A percentile compares a stretch with the other conserved stretches of the same genome.
These are phyloP conservation scores for Xylaria venustula DNA, from an alignment of 495 filamentous ascomycete genomes.

Conservation along the genomic window DNA sequence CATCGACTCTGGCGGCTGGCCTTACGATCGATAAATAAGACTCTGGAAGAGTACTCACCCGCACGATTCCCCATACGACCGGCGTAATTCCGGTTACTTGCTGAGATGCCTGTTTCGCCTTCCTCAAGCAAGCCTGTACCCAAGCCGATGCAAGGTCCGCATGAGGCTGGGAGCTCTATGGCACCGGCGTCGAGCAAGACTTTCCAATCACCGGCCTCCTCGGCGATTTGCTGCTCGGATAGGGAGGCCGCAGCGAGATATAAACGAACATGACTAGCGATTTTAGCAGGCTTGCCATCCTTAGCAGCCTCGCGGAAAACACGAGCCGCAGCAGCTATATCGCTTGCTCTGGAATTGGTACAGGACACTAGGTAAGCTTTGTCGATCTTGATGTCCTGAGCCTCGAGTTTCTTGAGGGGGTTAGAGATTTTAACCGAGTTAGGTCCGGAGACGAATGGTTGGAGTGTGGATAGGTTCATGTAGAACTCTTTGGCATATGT, in stretches of 20 bases:
- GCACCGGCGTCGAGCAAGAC: slow-evolving; percentile 78
- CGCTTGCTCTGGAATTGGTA: slow-evolving; percentile 83
- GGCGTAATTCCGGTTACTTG: slow-evolving; percentile 86
- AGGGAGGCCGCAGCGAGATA: slow-evolving; percentile 89
- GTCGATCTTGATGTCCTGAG: slow-evolving; percentile 70
- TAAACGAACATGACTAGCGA: slow-evolving; percentile 77
- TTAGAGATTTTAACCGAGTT: slow-evolving; percentile 89
- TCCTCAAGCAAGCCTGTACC: slow-evolving; percentile 70
- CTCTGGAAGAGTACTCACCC: too few relatives aligned
- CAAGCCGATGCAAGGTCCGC: slow-evolving; percentile 88
- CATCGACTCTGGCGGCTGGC: too few relatives aligned
- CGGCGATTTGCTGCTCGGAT: slow-evolving; percentile 74
- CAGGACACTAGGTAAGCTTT: slow-evolving; percentile 91
- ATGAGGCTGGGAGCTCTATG: slow-evolving; percentile 70
- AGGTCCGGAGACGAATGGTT: slow-evolving; percentile 85
- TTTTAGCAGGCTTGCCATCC: slow-evolving; percentile 61
- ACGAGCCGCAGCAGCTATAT: slow-evolving; percentile 76
- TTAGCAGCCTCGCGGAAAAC: slow-evolving; percentile 80
- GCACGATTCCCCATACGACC: slow-evolving; percentile 54
- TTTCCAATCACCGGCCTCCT: slow-evolving; percentile 87
- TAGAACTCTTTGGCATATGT: slow-evolving; percentile 81
- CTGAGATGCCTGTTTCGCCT: slow-evolving; percentile 84
- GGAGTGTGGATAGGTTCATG: slow-evolving; percentile 75
- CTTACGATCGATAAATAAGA: too few relatives aligned
- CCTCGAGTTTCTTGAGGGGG: slow-evolving; percentile 71